Base-by-base conservation (phyloP, 352 stramenopile genomes). In the Paralagenidium karlingii region DNA sequence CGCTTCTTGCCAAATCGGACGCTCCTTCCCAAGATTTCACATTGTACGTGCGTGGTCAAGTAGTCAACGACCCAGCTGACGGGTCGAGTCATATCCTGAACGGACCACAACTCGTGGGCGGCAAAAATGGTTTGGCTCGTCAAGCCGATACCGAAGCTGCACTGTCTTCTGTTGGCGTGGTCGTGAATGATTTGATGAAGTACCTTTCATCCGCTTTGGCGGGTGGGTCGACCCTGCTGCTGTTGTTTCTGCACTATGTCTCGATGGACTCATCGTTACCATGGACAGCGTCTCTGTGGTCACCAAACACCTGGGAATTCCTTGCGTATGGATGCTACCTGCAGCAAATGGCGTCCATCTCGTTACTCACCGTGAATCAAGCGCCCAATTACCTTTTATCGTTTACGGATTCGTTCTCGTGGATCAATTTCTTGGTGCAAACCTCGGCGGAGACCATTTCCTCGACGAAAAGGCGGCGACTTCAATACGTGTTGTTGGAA, bases 261-360 rank as follows among this genome's bases (percentile, higher is more conserved):
- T 66, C 68, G 11, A 48, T 78, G 19, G 68, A 85, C 34, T 38
- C 51, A 3, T 52, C 60, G 27, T 40, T 64, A 11, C 44, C 63
- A 22, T 77, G 51, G 57, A 54, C 54, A 8, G 77, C 56, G 19
- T 22, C 62, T 5, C 32, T 57, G 18, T 82, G 65, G 68, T 75
- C 67, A 26, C 73, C 73, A 1, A 87, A 87, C 45, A 73, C 69
- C 11, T 86, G 73, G 73, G 73, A 86, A 47, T 74, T 82, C 38
- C 48, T 76, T 18, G 54, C 75, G 12, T 82, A 80, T 49, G 57
- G 70, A 11, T 60, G 48, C n/a, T 80, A 80, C 48, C 46, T 87
- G 40, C 73, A 87, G 54, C 67, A 81, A 24, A 74, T 87, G 57
- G 50, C 61, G 27, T 59, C 66, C 3, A 38, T 76, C 0, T 85